phyloP scores from a whole-genome alignment of 2,329 filamentous ascomycete species.

The Aspergillus novoparasiticus region DNA sequence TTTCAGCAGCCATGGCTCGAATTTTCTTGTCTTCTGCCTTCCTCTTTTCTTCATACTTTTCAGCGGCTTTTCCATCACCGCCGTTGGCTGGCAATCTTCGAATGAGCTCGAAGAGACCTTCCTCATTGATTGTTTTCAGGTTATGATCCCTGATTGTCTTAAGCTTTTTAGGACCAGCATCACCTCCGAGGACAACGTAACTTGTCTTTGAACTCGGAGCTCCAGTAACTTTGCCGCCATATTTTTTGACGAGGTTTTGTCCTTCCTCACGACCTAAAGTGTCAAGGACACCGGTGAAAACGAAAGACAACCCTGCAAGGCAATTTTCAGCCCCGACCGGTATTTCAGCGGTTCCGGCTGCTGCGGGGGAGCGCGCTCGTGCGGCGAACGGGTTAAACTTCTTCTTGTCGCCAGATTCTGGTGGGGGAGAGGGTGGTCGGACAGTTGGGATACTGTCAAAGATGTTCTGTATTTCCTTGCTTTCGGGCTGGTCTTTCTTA shows the following conservation, averaged over 20 bases:
- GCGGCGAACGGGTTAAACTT: conserved; percentile 78
- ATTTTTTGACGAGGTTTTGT: conserved; percentile 82
- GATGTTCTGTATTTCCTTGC: conserved; percentile 76
- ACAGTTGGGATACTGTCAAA: conserved; percentile 85
- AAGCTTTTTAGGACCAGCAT: conserved; percentile 92
- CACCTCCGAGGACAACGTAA: conserved; percentile 86
- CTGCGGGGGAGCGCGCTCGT: conserved; percentile 63
- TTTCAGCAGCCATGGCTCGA: conserved; percentile 75
- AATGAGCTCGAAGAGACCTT: conserved; percentile 87
- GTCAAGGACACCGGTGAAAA: conserved; percentile 88
- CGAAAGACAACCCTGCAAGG: conserved; percentile 84
- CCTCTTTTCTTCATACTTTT: conserved; percentile 81
- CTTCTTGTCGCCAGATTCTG: conserved; percentile 63
- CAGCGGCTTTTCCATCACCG: conserved; percentile 83
- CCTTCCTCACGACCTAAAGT: conserved; percentile 82
- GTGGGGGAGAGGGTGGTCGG: conserved; percentile 79
- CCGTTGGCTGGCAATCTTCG: conserved; percentile 79
- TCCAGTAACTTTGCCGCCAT: conserved; percentile 86
- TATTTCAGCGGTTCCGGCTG: conserved; percentile 67
- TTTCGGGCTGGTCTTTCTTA: conserved; percentile 68
- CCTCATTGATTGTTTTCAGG: conserved; percentile 91
- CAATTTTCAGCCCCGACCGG: conserved; percentile 87
- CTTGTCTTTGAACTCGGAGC: conserved; percentile 90
- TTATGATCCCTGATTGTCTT: conserved; percentile 77
- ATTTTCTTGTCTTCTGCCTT: conserved; percentile 83